Evolutionary conservation across 768 basidiomycete genomes (phyloP).

Genomic region (Rickenella mellea): DNA sequence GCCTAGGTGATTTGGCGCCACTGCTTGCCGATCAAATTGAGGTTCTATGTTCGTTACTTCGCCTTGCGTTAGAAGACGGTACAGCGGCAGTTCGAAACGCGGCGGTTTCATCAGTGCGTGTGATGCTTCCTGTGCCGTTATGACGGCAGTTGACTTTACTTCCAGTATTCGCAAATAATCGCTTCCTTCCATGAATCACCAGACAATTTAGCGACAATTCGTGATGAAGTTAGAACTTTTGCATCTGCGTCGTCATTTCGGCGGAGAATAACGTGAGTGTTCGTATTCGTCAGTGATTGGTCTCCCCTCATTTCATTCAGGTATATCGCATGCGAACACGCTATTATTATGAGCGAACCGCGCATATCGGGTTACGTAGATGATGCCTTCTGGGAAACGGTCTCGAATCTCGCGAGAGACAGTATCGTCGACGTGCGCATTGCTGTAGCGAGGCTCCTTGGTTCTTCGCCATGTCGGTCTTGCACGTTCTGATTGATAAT

Average conservation of each 20-base stretch:
- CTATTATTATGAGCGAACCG: conserved; percentile 31
- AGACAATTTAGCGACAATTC: neutral
- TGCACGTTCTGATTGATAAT: neutral
- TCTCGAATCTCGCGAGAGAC: conserved; percentile 54
- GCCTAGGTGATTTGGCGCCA: conserved; percentile 40
- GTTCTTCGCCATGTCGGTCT: conserved; percentile 39
- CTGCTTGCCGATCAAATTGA: conserved; percentile 30
- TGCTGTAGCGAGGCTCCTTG: conserved; percentile 67
- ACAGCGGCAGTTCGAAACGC: conserved; percentile 83
- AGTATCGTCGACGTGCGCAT: conserved; percentile 78
- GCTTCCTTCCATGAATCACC: neutral
- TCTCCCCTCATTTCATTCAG: conserved; percentile 27
- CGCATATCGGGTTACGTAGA: conserved; percentile 29
- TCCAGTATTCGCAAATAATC: neutral
- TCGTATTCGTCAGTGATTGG: conserved; percentile 4
- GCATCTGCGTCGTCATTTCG: conserved; percentile 41
- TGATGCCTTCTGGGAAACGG: conserved; percentile 42
- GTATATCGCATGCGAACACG: conserved; percentile 64
- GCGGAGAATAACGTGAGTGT: conserved; percentile 61
- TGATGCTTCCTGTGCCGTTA: neutral
- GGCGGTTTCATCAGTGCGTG: conserved; percentile 56
- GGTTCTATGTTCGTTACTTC: conserved; percentile 45
- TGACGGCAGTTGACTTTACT: neutral
- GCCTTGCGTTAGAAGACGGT: conserved; percentile 57
- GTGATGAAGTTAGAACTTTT: conserved; percentile 18